A percentile compares a stretch with the other conserved stretches of the same genome.
Evolutionary conservation across 345 rosid species (phyloP).

Genomic region (Eucalyptus pumila): DNA sequence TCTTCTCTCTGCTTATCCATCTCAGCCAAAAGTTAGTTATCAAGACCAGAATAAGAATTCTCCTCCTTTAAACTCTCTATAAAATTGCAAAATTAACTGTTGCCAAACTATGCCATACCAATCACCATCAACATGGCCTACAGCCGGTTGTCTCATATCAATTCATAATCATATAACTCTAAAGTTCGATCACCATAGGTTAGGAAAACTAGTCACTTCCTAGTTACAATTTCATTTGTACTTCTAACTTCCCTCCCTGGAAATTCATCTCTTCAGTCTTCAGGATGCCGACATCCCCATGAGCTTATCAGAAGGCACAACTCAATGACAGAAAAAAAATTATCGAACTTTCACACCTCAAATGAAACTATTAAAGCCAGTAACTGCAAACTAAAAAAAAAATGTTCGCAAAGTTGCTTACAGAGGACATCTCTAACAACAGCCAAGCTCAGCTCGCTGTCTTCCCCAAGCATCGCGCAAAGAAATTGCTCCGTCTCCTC

Average conservation of each 20-base stretch:
- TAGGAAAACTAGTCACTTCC: neutral
- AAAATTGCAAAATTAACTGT: neutral
- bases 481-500: constrained; percentile 66
- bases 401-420: constrained; percentile 13
- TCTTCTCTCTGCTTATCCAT: neutral
- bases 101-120: neutral
- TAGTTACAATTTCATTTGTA: neutral
- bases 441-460: constrained; percentile 57
- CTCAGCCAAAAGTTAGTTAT: neutral
- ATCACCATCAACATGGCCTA: neutral
- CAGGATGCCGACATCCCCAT: neutral
- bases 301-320: neutral
- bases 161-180: neutral
- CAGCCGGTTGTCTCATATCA: neutral
- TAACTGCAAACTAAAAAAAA: neutral
- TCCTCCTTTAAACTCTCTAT: neutral
- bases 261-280: neutral
- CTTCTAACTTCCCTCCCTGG: neutral
- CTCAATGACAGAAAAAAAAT: neutral
- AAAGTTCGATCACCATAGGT: neutral
- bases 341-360: neutral
- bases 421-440: constrained; percentile 76
- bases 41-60: neutral
- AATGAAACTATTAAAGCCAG: neutral
- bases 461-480: constrained; percentile 69